Evolutionary conservation across 345 rosid species (phyloP), one percentile per base, ranked within the genome.

Genomic region (Salix exigua): DNA sequence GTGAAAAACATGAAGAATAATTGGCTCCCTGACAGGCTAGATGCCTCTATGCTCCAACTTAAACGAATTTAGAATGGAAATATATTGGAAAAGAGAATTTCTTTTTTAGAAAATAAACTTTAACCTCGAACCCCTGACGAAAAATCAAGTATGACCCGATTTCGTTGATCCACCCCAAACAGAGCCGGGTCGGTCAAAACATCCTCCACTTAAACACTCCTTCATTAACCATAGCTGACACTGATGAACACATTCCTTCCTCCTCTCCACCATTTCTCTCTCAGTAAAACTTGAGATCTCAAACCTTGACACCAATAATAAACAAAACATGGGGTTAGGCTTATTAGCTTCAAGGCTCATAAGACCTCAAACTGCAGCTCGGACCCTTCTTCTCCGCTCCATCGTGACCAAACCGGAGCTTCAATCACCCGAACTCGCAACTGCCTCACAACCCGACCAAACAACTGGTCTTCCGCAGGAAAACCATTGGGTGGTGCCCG

Each of bases 401-500:
- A 91, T 93, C 76, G 86, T 88, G 42, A 81, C 97, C 50, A 91
- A 88, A 68, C 91, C 97, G 23, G 89, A 88, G 82, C 94, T 89
- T 76, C 97, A 89, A 76, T 89, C 92, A 26, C 90, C 97, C 21
- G 97, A 89, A 77, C 75, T 90, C 55, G 82, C 97, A 1, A 81
- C 90, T 5, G 87, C 86, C 28, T 77, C 82, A 4, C 73, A 79
- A 33, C 88, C 96, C 18, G 91, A 87, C 7, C 87, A 90, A 26
- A 71, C 82, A 4, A 89, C 89, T 35, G 88, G 85, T 78, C 79
- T 85, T 18, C 88, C 93, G 4, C 88, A 84, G 6, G 89, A 77
- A 85, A 73, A 31, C 98, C 99, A 3, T 83, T 96, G 1, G 98
- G 77, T 8, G 98, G 97, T n/a, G 98, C 98, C 17, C 88, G 93